Base-by-base conservation (phyloP, 352 stramenopile genomes). In the Pythium aphanidermatum region DNA sequence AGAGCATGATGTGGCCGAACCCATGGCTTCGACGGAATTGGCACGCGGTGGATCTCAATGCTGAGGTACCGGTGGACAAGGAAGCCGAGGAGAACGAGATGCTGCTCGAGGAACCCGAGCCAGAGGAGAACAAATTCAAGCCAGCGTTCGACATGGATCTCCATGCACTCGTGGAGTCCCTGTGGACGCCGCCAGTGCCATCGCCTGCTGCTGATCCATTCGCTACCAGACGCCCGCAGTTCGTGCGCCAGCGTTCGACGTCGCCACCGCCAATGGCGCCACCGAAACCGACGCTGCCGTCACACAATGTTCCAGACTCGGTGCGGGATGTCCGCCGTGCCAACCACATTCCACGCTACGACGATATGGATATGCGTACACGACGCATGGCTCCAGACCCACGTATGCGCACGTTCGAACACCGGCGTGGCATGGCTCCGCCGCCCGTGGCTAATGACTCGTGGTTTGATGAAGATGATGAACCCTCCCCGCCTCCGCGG, bases 31-130 rank as follows among this genome's bases (percentile, higher is more conserved):
- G 48, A 9, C 5, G 17, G 0, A 19, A 53, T 3, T 64, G 55
- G 55, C 28, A 64, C 19, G 49, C 55, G n/a, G 37, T 64, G 16
- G 45, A 64, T 38, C 25, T 64, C 25, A 64, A 64, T 49, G n/a
- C n/a, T n/a, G n/a, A n/a, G n/a, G n/a, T n/a, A n/a, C n/a, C n/a
- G n/a, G n/a, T n/a, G n/a, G n/a, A n/a, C n/a, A n/a, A n/a, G n/a
- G n/a, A n/a, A n/a, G n/a, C 55, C 3, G 14, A 29, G 2, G n/a
- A 20, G 14, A 16, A 35, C 14, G 39, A 47, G 14, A 29, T 16
- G 6, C 46, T 24, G 19, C 17, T 46, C 2, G 40, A 49, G 3
- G 28, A 19, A 13, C 16, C 41, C 32, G 54, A 57, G 0, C 12
- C 25, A 0, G 34, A 29, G 1, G 27, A 54, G 7, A 14, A 6